phyloP scores from a whole-genome alignment of 2,329 filamentous ascomycete genomes.

The Colletotrichum costaricense region DNA sequence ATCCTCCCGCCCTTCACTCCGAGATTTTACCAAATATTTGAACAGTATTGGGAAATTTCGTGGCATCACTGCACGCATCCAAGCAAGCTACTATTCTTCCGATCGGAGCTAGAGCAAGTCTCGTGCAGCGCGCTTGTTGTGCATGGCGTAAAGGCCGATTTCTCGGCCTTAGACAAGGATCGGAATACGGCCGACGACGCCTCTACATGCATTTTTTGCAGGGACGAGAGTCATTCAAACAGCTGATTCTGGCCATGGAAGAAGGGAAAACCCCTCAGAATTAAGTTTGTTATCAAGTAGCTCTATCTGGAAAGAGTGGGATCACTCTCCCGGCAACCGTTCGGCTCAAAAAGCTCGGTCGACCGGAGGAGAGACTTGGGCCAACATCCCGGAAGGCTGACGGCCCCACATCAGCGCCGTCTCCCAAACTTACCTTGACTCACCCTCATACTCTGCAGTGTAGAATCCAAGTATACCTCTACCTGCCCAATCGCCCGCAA shows the following conservation, averaged over 20 bases:
- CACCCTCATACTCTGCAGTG: background rate
- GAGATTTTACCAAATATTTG: background rate
- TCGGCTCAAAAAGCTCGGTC: background rate
- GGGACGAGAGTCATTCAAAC: background rate
- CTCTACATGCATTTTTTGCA: background rate
- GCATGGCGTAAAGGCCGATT: background rate
- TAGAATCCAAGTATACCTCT: rapidly evolving
- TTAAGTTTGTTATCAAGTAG: background rate
- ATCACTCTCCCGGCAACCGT: background rate
- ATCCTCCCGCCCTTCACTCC: background rate
- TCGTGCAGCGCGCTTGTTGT: background rate
- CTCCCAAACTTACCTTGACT: background rate
- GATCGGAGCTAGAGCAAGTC: background rate
- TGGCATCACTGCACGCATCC: background rate
- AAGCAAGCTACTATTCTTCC: background rate
- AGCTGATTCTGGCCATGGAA: background rate
- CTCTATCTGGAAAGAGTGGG: background rate
- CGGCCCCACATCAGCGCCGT: background rate
- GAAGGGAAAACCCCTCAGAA: background rate
- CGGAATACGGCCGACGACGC: background rate
- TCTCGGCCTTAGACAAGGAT: background rate
- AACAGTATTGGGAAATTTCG: background rate
- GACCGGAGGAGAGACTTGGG: background rate
- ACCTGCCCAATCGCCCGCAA: no score
- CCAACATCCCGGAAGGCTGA: background rate